phyloP scores from a whole-genome alignment of 1,284 basidiomycete species.

The Pseudozyma sp. region DNA sequence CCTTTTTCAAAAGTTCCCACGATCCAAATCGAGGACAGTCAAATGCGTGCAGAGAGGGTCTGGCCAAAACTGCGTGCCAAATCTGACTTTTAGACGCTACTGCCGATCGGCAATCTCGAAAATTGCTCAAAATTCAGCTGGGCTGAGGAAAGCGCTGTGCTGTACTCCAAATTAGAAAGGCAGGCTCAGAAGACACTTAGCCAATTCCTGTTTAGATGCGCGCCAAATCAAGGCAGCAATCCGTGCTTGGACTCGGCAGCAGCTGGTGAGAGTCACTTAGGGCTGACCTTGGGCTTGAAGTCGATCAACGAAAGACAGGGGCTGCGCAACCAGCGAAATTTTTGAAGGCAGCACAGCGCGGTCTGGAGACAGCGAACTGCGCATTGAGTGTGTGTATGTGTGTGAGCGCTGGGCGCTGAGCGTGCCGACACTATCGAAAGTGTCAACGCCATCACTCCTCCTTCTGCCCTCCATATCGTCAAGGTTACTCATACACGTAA shows the following conservation, averaged over 20 bases:
- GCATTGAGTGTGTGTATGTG: not conserved
- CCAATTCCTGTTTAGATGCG: not conserved
- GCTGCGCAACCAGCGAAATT: not conserved
- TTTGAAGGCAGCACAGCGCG: not conserved
- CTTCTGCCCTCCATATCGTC: constrained; percentile 51
- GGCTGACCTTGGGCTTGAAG: too few species aligned
- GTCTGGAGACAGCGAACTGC: not conserved
- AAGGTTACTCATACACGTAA: constrained; percentile 52
- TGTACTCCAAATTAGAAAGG: not conserved
- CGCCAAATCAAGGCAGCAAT: not conserved
- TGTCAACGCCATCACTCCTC: constrained; percentile 22
- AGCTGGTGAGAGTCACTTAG: too few species aligned
- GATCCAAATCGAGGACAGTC: not conserved
- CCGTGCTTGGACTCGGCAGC: too few species aligned
- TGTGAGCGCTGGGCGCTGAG: not conserved
- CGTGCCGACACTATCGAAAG: constrained; percentile 31
- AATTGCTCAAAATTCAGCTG: not conserved
- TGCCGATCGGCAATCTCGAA: constrained; percentile 10
- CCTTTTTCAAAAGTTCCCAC: constrained; percentile 12
- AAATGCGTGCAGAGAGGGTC: not conserved
- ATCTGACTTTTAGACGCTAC: not conserved
- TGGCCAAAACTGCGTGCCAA: not conserved
- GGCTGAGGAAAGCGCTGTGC: not conserved
- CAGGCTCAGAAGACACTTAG: not conserved
- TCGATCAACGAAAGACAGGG: not conserved